Conservation (phyloP, 2,329 filamentous ascomycete genomes). For the Graphiopsis chlorocephala region DNA sequence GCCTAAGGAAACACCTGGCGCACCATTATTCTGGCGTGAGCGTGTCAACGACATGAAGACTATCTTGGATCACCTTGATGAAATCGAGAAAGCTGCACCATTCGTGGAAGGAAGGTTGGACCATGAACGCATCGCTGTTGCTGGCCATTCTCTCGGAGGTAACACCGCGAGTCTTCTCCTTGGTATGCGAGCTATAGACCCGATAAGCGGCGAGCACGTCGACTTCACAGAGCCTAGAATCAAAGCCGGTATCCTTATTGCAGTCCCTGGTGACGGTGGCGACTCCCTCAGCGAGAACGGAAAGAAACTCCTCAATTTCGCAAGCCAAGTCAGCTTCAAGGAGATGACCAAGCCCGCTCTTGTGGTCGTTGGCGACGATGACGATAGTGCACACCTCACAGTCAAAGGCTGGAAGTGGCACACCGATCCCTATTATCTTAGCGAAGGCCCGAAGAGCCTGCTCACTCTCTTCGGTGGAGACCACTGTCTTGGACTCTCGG, state of each 20-base stretch:
- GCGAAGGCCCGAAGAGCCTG: neutral
- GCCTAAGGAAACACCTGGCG: neutral
- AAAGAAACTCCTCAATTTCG: neutral
- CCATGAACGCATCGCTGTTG: neutral
- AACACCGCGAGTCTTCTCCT: conserved; percentile 1
- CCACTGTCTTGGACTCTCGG: conserved; percentile 23
- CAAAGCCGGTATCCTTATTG: conserved; percentile 2
- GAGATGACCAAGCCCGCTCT: conserved; percentile 3
- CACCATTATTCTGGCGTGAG: conserved; percentile 8
- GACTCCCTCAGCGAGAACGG: neutral
- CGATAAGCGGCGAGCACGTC: neutral
- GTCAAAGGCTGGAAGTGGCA: conserved; percentile 10
- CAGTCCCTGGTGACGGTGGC: conserved; percentile 1
- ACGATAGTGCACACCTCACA: conserved; percentile 4
- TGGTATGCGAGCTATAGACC: neutral
- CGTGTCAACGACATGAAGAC: conserved; percentile 5
- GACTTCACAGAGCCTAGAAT: neutral
- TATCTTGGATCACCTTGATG: neutral
- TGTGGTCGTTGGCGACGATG: conserved; percentile 1
- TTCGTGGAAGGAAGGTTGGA: neutral
- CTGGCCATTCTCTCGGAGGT: conserved; percentile 1
- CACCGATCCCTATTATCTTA: conserved; percentile 2
- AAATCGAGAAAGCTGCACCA: neutral
- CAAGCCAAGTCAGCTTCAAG: neutral
- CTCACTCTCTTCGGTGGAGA: conserved; percentile 23